These are phyloP conservation scores for Akebia trifoliata DNA, from an alignment of 164 flowering plant genomes.

Conservation along the genomic window DNA sequence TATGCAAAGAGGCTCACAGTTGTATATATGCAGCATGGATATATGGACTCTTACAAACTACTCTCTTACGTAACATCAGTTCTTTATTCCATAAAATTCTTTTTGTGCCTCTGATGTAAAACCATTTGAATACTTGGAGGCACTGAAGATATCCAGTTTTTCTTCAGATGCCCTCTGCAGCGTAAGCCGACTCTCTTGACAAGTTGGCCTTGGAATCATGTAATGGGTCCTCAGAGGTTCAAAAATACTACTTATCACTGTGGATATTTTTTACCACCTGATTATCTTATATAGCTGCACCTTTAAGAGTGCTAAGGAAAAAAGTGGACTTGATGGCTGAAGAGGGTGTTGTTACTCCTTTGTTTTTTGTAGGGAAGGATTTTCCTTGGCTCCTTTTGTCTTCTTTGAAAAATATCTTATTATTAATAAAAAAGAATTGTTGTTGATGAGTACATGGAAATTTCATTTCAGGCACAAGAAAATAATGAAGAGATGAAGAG, in stretches of 20 bases:
- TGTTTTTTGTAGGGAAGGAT: background rate
- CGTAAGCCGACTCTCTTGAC: too few species aligned
- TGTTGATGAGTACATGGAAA: background rate
- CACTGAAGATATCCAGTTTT: too few species aligned
- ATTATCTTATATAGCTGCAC: background rate
- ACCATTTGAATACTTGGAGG: too few species aligned
- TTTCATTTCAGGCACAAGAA: conserved; percentile 52
- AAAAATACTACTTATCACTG: background rate
- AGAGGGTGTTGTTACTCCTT: background rate
- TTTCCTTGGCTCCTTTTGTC: background rate
- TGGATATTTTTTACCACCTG: background rate
- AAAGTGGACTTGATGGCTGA: background rate
- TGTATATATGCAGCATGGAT: too few species aligned
- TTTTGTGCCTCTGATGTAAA: too few species aligned
- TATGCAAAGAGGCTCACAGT: too few species aligned
- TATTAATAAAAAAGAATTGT: background rate
- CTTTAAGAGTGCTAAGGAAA: too few species aligned
- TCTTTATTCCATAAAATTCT: too few species aligned
- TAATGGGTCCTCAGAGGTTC: background rate
- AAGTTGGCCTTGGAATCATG: background rate
- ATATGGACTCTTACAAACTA: too few species aligned
- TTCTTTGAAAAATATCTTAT: background rate
- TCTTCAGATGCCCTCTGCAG: too few species aligned
- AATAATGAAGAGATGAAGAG: conserved; percentile 68
- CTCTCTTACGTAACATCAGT: too few species aligned